Base-by-base conservation (phyloP, 2,329 filamentous ascomycete species). In the Dryadomyces sulphureus region DNA sequence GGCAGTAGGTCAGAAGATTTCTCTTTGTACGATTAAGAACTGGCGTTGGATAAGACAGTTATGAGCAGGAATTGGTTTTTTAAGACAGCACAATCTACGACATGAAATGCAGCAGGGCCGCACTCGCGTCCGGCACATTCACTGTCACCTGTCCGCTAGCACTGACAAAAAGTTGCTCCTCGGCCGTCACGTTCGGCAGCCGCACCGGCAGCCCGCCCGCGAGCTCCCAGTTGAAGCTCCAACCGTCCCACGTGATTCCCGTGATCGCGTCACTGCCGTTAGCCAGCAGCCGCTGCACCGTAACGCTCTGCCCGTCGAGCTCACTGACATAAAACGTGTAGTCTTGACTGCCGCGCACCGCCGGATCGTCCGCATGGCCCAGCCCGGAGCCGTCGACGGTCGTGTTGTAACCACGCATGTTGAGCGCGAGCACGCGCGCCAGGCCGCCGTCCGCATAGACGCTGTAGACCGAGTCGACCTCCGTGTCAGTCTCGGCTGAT, bases 261-360 rank as follows among this genome's bases (percentile, higher is more conserved):
- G 70, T 71, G 20, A 79, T 69, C 8, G 77, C 76, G 59, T 81
- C 75, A 50, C 73, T 79, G 0, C 78, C 77, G 57, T 79, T 79
- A 2, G 78, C 77, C 42, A 64, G 56, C 27, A 81, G 57, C 22
- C 75, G 60, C 54, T 73, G 53, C 5, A 60, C 51, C 3, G 32
- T 21, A 12, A 51, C n/a, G 19, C 32, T 21, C 12, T 11, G 20
- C 5, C 12, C 35, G 17, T 12, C 11, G 17, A 17, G 11, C 2
- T 9, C 5, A 5, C 16, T 5, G 17, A 30, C 52, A 39, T 54
- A 47, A 45, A 77, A 67, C 3, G 52, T 60, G 49, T 74, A 76
- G 19, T 52, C 58, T 43, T 55, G 58, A 14, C 50, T 53, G 16
- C 56, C 59, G 9, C 67, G 57, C n/a, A 55, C 45, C 8, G 36